Evolutionary conservation across 1,284 basidiomycete species (phyloP).

Genomic region (Tetrapyrgos nigripes): DNA sequence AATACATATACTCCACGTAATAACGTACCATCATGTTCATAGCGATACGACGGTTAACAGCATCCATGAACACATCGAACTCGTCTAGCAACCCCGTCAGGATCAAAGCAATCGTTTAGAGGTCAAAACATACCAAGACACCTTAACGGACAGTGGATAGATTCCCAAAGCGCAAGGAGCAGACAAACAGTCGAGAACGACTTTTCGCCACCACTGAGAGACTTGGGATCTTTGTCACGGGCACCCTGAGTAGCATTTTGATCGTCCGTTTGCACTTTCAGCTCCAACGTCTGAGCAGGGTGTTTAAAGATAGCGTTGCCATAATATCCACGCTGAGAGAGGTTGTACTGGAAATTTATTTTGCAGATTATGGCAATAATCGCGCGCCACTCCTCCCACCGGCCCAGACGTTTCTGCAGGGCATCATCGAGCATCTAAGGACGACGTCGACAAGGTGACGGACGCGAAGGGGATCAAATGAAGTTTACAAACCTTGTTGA

Average conservation of each 20-base stretch:
- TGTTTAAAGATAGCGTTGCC: conserved; percentile 91
- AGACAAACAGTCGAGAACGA: conserved; percentile 97
- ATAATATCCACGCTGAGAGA: conserved; percentile 86
- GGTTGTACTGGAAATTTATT: conserved; percentile 81
- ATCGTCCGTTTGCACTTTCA: conserved; percentile 85
- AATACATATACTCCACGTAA: conserved; percentile 6
- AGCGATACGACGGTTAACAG: conserved; percentile 88
- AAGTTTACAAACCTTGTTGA: conserved; percentile 63
- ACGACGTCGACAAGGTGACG: not conserved
- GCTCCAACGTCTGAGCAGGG: conserved; percentile 62
- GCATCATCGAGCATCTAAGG: conserved; percentile 67
- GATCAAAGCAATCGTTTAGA: conserved; percentile 10
- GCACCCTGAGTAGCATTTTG: conserved; percentile 65
- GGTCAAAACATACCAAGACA: conserved; percentile 85
- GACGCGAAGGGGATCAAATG: not conserved
- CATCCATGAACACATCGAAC: conserved; percentile 97
- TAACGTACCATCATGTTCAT: conserved; percentile 88
- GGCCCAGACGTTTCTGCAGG: conserved; percentile 65
- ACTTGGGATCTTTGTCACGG: conserved; percentile 79
- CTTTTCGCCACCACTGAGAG: conserved; percentile 95
- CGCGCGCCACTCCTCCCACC: conserved; percentile 89
- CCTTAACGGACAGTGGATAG: conserved; percentile 91
- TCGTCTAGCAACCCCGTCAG: conserved; percentile 58
- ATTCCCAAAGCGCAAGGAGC: conserved; percentile 93
- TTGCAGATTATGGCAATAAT: conserved; percentile 89